Evolutionary conservation across 83 land plant species (phyloP).

Genomic region (Picea abies): DNA sequence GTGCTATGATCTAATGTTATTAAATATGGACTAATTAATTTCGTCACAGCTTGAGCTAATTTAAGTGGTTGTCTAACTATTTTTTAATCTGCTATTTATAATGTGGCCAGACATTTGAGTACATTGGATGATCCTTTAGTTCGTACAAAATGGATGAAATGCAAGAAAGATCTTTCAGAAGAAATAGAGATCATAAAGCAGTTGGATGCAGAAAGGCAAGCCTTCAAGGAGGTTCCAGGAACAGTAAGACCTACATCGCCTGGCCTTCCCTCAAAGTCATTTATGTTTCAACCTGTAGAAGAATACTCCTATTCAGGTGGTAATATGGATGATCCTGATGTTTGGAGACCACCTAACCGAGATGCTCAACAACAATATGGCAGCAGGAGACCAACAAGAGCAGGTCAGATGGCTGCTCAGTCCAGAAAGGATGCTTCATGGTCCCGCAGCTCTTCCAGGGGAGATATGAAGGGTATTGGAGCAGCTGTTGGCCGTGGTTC

Average conservation of each 20-base stretch:
- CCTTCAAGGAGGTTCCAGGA: constrained; percentile 77
- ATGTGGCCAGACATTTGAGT: constrained; percentile 70
- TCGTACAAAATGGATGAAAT: constrained; percentile 92
- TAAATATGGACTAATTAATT: neutral
- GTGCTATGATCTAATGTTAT: neutral
- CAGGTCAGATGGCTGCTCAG: constrained; percentile 67
- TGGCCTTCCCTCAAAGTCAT: constrained; percentile 55
- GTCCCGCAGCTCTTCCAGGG: constrained; percentile 59
- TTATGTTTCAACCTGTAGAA: constrained; percentile 83
- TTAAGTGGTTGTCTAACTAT: neutral
- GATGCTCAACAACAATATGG: constrained; percentile 59
- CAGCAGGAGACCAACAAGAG: constrained; percentile 79
- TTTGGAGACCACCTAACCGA: constrained; percentile 93
- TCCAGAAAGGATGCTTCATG: constrained; percentile 73
- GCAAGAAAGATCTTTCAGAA: constrained; percentile 83
- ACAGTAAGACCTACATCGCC: constrained; percentile 71
- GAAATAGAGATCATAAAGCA: constrained; percentile 91
- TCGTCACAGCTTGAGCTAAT: neutral
- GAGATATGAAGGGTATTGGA: constrained; percentile 18
- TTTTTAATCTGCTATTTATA: neutral
- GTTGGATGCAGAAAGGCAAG: constrained; percentile 84
- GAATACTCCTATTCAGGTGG: constrained; percentile 59
- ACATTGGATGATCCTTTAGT: constrained; percentile 78
- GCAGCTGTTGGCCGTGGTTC: constrained; percentile 43
- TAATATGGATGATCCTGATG: constrained; percentile 91